phyloP scores from a whole-genome alignment of 768 basidiomycete species.

The Boletus subparvulus region DNA sequence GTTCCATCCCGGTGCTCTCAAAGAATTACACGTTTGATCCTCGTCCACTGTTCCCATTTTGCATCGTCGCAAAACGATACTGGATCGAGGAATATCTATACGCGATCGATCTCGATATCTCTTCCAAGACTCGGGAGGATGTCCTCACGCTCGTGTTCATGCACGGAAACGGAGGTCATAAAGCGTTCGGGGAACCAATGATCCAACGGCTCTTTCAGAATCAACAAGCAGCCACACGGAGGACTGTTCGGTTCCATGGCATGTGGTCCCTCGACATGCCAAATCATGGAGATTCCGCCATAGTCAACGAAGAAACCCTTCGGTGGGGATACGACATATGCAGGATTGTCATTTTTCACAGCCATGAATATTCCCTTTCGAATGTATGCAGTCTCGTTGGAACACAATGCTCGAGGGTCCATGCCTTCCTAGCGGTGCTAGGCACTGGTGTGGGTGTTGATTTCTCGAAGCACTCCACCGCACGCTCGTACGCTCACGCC shows the following conservation, averaged over 20 bases:
- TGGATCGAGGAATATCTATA: neutral
- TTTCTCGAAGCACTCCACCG: slow-evolving; percentile 6
- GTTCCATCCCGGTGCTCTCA: neutral
- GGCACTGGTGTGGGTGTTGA: slow-evolving; percentile 6
- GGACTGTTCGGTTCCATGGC: neutral
- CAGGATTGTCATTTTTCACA: no score
- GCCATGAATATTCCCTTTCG: neutral
- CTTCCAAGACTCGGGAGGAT: neutral
- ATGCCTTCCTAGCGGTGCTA: slow-evolving; percentile 5
- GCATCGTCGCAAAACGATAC: slow-evolving; percentile 9
- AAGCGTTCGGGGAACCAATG: slow-evolving; percentile 10
- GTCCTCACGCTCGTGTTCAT: slow-evolving; percentile 1
- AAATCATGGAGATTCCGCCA: no score
- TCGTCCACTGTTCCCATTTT: slow-evolving; percentile 9
- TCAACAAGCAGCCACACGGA: neutral
- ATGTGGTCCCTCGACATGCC: slow-evolving; percentile 7
- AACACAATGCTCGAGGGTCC: slow-evolving; percentile 5
- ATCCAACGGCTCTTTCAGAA: neutral
- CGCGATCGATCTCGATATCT: neutral
- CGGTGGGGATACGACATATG: no score
- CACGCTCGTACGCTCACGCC: no score
- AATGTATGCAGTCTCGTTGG: slow-evolving; percentile 2
- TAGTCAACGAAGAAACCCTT: no score
- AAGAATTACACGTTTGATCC: slow-evolving; percentile 9
- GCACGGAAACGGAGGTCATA: neutral